Evolutionary conservation across 2,329 filamentous ascomycete genomes (phyloP), one percentile per base, ranked within the genome.

Genomic region (Venturiaceae sp.): DNA sequence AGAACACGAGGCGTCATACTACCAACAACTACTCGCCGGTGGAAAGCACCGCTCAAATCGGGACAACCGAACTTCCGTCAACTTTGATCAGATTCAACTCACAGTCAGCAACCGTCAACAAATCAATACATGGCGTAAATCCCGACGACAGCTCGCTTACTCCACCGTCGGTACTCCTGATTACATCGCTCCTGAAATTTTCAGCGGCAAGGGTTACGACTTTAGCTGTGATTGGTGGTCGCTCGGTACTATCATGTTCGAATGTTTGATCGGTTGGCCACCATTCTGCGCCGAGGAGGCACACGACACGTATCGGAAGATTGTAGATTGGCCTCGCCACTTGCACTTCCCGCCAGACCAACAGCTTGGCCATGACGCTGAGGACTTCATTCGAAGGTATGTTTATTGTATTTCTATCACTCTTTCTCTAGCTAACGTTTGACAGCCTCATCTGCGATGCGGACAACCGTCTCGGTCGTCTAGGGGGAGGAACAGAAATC

Each of bases 171-270:
- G 94, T 63, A 99, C 94, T 1, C 94, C 94, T 9, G 94, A 99
- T 73, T 99, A 99, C 72, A 99, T 99, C 69, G 94, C 94, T 1
- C 94, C 94, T 2, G 94, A 99, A 72, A 97, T 99, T 66, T 97
- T 99, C 74, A 95, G 90, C 52, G 92, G 92, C 19, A 89, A 95
- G 68, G 94, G 94, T 53, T 99, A 99, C 77, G 90, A 90, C 60
- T 96, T 92, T 68, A 87, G 95, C 70, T 99, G 94, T 72, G 94
- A 99, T 78, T 99, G 94, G 94, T 99, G 94, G 94, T 95, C 90
- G 23, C 82, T 99, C 54, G 94, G 94, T 57, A 96, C 94, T 47
- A 99, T 99, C 75, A 97, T 99, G 94, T 99, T 97, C 68, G 94
- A 99, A 75, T 99, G 94, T 73, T 80, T 99, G 65, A 91, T 99